Percentiles rank a stretch among this genome's conserved stretches.
These are phyloP conservation scores for Evansstolkia leycettana DNA, from an alignment of 495 filamentous ascomycete species.

Conservation along the genomic window DNA sequence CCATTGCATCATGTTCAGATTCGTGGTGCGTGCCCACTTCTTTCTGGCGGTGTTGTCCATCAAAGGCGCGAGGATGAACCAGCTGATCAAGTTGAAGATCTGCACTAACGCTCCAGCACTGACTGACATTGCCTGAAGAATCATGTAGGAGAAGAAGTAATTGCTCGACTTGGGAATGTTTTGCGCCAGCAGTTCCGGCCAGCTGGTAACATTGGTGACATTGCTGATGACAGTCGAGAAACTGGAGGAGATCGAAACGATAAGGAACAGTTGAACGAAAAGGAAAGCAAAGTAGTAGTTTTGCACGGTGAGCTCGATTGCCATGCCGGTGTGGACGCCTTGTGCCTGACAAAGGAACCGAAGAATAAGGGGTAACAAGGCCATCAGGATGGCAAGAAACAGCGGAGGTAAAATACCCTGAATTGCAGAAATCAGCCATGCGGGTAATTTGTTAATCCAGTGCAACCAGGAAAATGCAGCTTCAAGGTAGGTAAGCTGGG, in stretches of 20 bases:
- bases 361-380: slow-evolving; percentile 68
- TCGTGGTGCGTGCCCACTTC: slow-evolving; percentile 79
- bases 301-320: slow-evolving; percentile 71
- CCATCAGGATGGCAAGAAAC: slow-evolving; percentile 67
- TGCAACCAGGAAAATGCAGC: slow-evolving; percentile 50
- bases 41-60: slow-evolving; percentile 78
- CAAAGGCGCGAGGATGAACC: slow-evolving; percentile 68
- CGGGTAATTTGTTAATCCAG: slow-evolving; percentile 55
- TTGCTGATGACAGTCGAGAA: slow-evolving; percentile 53
- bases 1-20: slow-evolving; percentile 71
- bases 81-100: slow-evolving; percentile 58
- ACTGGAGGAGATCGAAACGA: slow-evolving; percentile 82
- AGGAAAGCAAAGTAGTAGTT: slow-evolving; percentile 91
- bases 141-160: slow-evolving; percentile 98
- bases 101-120: slow-evolving; percentile 89
- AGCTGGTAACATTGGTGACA: slow-evolving; percentile 44
- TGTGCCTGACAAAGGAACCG: slow-evolving; percentile 60
- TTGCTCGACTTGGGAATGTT: slow-evolving; percentile 85
- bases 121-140: slow-evolving; percentile 81
- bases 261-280: slow-evolving; percentile 89
- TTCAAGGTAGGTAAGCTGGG: slow-evolving; percentile 60
- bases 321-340: slow-evolving; percentile 73
- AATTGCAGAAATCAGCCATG: slow-evolving; percentile 55
- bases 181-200: slow-evolving; percentile 59
- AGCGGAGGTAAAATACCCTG: slow-evolving; percentile 79